A percentile compares a stretch with the other conserved stretches of the same genome.
Evolutionary conservation across 148 eudicot species (phyloP).

Genomic region (Rhododendron ovatum): DNA sequence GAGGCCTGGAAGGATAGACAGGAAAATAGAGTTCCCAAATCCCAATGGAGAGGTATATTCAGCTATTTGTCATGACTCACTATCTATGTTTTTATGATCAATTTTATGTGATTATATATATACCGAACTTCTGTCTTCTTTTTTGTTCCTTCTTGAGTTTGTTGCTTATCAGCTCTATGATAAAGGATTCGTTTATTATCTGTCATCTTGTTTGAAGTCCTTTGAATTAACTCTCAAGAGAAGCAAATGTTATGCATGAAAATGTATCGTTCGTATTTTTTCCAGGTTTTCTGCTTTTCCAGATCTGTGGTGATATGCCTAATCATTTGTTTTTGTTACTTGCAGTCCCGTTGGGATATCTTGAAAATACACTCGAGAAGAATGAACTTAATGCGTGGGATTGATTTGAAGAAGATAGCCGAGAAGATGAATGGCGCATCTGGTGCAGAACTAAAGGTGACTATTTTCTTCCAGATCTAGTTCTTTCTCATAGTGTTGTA

Average conservation of each 20-base stretch:
- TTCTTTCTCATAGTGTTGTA: background rate
- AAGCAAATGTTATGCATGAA: slow-evolving; percentile 13
- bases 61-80: background rate
- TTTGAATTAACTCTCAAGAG: slow-evolving; percentile 1
- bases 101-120: background rate
- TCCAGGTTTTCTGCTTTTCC: background rate
- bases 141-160: background rate
- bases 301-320: background rate
- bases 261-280: background rate
- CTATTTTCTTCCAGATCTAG: slow-evolving; percentile 2
- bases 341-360: slow-evolving; percentile 63
- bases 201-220: slow-evolving; percentile 5
- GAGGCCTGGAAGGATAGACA: slow-evolving; percentile 77
- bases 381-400: slow-evolving; percentile 72
- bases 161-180: background rate
- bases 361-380: slow-evolving; percentile 65
- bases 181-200: background rate
- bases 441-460: slow-evolving; percentile 78
- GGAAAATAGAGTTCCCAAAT: slow-evolving; percentile 78
- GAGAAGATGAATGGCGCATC: slow-evolving; percentile 84
- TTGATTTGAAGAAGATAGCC: slow-evolving; percentile 73
- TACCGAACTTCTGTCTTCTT: too few relatives aligned
- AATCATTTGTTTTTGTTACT: background rate
- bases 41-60: slow-evolving; percentile 63
- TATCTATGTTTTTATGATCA: background rate